These are phyloP conservation scores for Diaporthe ampelina DNA, from an alignment of 2,329 filamentous ascomycete genomes.

Conservation along the genomic window DNA sequence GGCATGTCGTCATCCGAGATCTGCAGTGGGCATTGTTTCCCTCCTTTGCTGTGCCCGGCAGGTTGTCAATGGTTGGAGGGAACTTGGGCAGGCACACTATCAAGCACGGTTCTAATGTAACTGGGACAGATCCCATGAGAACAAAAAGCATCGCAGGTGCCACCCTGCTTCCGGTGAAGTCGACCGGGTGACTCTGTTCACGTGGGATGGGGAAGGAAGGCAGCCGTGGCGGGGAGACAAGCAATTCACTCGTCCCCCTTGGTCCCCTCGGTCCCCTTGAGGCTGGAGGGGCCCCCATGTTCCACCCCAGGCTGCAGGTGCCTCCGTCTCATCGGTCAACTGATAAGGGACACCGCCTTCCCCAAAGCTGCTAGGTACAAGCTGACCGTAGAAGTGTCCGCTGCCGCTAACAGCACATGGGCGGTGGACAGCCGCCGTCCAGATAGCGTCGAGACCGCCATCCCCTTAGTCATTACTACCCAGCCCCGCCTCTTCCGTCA, in stretches of 20 bases:
- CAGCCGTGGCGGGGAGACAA: too few relatives aligned
- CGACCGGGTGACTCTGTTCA: constrained; percentile 27
- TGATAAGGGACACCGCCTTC: constrained; percentile 34
- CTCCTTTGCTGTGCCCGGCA: neutral
- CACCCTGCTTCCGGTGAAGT: constrained; percentile 22
- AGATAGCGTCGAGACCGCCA: neutral
- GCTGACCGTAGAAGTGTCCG: neutral
- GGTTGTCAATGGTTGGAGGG: neutral
- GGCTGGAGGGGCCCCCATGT: constrained; percentile 7
- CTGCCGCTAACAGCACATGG: neutral
- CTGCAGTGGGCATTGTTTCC: constrained; percentile 18
- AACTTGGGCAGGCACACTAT: too few relatives aligned
- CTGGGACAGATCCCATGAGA: neutral
- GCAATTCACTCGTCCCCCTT: neutral
- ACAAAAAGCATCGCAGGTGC: constrained; percentile 22
- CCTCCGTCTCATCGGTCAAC: constrained; percentile 29
- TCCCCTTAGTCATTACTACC: constrained; percentile 19
- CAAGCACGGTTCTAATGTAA: neutral
- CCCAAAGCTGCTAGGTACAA: constrained; percentile 15
- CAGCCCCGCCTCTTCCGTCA: constrained; percentile 31
- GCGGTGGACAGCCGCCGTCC: neutral
- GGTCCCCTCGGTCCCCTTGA: neutral
- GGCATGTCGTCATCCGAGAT: constrained; percentile 28
- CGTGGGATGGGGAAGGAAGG: constrained; percentile 6
- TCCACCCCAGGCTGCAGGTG: constrained; percentile 28